phyloP scores from a whole-genome alignment of 768 basidiomycete species.

The Hygrocybe coccinea region DNA sequence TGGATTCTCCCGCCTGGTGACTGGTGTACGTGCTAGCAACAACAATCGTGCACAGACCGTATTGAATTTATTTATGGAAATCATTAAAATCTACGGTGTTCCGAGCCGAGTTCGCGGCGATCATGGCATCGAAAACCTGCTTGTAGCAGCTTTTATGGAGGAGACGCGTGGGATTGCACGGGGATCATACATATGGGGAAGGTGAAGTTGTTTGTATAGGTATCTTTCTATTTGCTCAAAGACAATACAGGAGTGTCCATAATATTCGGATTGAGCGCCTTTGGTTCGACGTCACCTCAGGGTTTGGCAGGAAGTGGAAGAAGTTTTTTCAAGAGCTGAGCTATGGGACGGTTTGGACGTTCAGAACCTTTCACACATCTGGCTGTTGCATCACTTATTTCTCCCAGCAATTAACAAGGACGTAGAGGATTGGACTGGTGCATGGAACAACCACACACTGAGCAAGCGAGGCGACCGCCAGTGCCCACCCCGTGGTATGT shows the following conservation, averaged over 20 bases:
- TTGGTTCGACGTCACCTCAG: slow-evolving; percentile 36
- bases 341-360: slow-evolving; percentile 23
- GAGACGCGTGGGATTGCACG: slow-evolving; percentile 14
- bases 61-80: slow-evolving; percentile 29
- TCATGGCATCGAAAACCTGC: slow-evolving; percentile 32
- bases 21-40: slow-evolving; percentile 31
- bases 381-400: slow-evolving; percentile 39
- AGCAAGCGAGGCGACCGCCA: slow-evolving; percentile 13
- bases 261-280: slow-evolving; percentile 38
- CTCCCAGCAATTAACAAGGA: slow-evolving; percentile 30
- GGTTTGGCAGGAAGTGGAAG: slow-evolving; percentile 37
- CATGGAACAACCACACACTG: slow-evolving; percentile 36
- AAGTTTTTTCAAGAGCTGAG: slow-evolving; percentile 33
- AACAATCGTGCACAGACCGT: slow-evolving; percentile 42
- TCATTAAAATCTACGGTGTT: slow-evolving; percentile 11
- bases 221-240: neutral
- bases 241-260: slow-evolving; percentile 32
- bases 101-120: slow-evolving; percentile 31
- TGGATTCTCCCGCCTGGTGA: slow-evolving; percentile 35
- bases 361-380: slow-evolving; percentile 29
- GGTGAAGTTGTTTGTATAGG: slow-evolving; percentile 15
- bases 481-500: slow-evolving; percentile 27
- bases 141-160: slow-evolving; percentile 31
- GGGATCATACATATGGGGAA: slow-evolving; percentile 38
- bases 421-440: slow-evolving; percentile 24